phyloP scores from a whole-genome alignment of 1,139 yeast species.

The Kodamaea sp. region DNA sequence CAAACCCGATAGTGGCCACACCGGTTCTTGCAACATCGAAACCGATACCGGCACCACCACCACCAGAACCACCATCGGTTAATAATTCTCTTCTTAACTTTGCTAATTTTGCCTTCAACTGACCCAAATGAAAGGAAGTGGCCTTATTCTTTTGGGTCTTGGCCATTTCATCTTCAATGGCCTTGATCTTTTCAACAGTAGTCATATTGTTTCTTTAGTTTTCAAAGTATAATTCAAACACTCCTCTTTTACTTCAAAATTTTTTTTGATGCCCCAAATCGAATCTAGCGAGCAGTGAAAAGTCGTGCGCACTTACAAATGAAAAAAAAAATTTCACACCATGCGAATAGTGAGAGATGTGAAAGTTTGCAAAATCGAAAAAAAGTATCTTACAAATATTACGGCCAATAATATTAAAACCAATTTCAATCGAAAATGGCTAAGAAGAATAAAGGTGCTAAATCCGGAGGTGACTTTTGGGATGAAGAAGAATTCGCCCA shows the following conservation, averaged over 20 bases:
- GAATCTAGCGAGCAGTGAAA: constrained; percentile 8
- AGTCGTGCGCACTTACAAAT: constrained; percentile 9
- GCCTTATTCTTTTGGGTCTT: constrained; percentile 94
- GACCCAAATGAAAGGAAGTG: constrained; percentile 94
- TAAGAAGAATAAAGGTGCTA: constrained; percentile 50
- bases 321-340: constrained; percentile 14
- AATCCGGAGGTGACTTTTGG: constrained; percentile 69
- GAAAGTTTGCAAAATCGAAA: background rate
- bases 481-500: constrained; percentile 71
- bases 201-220: constrained; percentile 50
- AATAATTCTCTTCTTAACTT: constrained; percentile 87
- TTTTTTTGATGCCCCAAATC: background rate
- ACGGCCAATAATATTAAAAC: background rate
- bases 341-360: background rate
- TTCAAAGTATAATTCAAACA: background rate
- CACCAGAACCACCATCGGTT: constrained; percentile 70
- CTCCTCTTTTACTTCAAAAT: background rate
- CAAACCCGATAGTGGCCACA: constrained; percentile 94
- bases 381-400: background rate
- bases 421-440: constrained; percentile 27
- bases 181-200: constrained; percentile 83
- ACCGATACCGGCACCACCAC: constrained; percentile 89
- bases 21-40: constrained; percentile 98
- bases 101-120: constrained; percentile 92
- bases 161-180: constrained; percentile 95